Conservation (phyloP, 176 grass and related monocot species). For the Aechmea fasciata region DNA sequence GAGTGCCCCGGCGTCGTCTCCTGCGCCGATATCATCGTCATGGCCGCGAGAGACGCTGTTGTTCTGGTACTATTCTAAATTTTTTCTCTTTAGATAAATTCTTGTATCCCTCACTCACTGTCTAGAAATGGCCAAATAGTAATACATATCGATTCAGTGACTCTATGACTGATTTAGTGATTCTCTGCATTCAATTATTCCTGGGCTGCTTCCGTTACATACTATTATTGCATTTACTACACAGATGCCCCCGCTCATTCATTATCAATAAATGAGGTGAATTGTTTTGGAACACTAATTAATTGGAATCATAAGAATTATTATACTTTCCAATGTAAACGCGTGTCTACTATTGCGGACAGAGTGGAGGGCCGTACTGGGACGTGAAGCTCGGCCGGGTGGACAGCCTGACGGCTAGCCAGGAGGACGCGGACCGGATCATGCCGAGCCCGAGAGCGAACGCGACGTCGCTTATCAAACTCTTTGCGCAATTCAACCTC, state of each 20-base stretch:
- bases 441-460: constrained; percentile 86
- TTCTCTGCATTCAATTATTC: too few species aligned
- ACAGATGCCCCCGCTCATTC: too few species aligned
- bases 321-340: too few species aligned
- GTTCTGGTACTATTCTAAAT: constrained; percentile 36
- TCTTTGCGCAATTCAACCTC: constrained; percentile 68
- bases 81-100: background rate
- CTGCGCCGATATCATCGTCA: constrained; percentile 47
- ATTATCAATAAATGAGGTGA: too few species aligned
- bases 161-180: background rate
- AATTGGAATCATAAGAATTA: too few species aligned
- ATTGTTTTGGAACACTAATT: too few species aligned
- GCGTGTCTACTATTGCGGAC: background rate
- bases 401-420: constrained; percentile 70
- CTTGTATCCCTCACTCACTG: background rate
- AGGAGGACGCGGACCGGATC: constrained; percentile 58
- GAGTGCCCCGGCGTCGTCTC: constrained; percentile 57
- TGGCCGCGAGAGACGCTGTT: constrained; percentile 58
- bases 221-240: too few species aligned
- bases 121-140: background rate
- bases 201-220: too few species aligned
- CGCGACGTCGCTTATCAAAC: constrained; percentile 42
- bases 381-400: constrained; percentile 63
- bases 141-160: too few species aligned
- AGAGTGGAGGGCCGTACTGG: constrained; percentile 85